Conservation (phyloP, 129 eudicot species). For the Daucus carota region DH1_v3.0 NC_030382.2:58825001-58825500, state of each 20-base stretch:
- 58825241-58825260: slow-evolving; percentile 98
- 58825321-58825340: neutral
- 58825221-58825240: slow-evolving; percentile 91
- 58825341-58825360: slow-evolving; percentile 38
- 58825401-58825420: slow-evolving; percentile 72
- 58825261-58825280: slow-evolving; percentile 54
- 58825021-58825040: slow-evolving; percentile 8
- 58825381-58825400: slow-evolving; percentile 38
- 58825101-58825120: slow-evolving; percentile 72
- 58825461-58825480: neutral
- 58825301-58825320: neutral
- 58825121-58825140: slow-evolving; percentile 10
- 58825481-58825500: neutral
- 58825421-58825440: slow-evolving; percentile 98
- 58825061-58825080: slow-evolving; percentile 57
- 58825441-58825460: neutral
- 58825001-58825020: neutral
- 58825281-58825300: slow-evolving; percentile 1
- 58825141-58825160: slow-evolving; percentile 15
- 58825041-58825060: slow-evolving; percentile 11
- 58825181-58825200: slow-evolving; percentile 9
- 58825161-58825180: slow-evolving; percentile 8
- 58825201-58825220: slow-evolving; percentile 44
- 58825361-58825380: slow-evolving; percentile 73
- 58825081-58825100: slow-evolving; percentile 79